Evolutionary conservation across 1,139 yeast species (phyloP).

Genomic region (Magnusiomyces tetraspermus): DNA sequence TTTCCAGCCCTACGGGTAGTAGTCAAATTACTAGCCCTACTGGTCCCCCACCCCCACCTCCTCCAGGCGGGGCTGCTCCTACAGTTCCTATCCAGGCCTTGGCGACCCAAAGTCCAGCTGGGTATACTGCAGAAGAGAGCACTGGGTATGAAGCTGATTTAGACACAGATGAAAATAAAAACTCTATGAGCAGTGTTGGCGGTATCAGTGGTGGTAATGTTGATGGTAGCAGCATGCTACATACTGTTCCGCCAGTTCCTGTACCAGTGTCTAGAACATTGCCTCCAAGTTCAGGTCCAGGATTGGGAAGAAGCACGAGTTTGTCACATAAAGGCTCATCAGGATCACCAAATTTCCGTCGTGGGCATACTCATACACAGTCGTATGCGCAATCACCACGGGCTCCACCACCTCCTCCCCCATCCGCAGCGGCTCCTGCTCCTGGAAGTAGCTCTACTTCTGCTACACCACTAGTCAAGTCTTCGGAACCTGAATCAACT

Average conservation of each 20-base stretch:
- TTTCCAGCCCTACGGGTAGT: background rate
- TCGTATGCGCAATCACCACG: conserved; percentile 14
- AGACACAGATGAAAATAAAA: conserved; percentile 33
- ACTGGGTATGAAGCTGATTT: conserved; percentile 48
- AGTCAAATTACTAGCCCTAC: background rate
- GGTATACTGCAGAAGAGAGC: conserved; percentile 24
- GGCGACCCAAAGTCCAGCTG: conserved; percentile 2
- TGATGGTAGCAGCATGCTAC: background rate
- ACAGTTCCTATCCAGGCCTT: conserved; percentile 11
- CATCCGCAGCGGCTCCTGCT: conserved; percentile 17
- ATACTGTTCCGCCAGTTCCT: background rate
- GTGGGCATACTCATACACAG: background rate
- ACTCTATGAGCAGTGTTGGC: conserved; percentile 15
- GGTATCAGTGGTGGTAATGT: too few relatives aligned
- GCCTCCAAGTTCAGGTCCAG: conserved; percentile 21
- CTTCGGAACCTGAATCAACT: background rate
- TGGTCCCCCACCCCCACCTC: conserved; percentile 8
- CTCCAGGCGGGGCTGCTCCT: conserved; percentile 9
- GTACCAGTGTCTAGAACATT: conserved; percentile 9
- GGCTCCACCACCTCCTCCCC: conserved; percentile 23
- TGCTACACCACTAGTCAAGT: background rate
- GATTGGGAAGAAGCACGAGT: background rate
- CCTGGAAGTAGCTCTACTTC: conserved; percentile 17
- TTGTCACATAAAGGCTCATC: background rate
- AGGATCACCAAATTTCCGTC: background rate